Evolutionary conservation across 306 rosid genomes (phyloP).

Genomic region (Cicer cuneatum): DNA sequence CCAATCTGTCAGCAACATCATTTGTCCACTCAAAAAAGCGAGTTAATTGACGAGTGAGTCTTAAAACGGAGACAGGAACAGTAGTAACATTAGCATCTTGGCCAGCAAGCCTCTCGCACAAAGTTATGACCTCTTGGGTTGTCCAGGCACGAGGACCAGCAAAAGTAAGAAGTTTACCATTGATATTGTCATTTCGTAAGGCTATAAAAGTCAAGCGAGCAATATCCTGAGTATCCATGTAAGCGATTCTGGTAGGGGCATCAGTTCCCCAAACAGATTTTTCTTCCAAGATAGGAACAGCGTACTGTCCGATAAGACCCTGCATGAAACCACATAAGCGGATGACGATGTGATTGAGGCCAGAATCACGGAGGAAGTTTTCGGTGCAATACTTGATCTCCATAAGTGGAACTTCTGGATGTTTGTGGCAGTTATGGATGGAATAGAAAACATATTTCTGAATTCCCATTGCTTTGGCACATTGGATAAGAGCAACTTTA

Average conservation of each 20-base stretch:
- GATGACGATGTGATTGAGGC: slow-evolving; percentile 70
- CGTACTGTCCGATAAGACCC: slow-evolving; percentile 96
- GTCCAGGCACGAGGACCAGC: slow-evolving; percentile 99
- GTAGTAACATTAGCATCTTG: slow-evolving; percentile 95
- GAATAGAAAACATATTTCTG: slow-evolving; percentile 91
- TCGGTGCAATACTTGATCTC: slow-evolving; percentile 94
- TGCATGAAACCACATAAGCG: slow-evolving; percentile 97
- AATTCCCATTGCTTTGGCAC: slow-evolving; percentile 98
- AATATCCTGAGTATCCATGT: slow-evolving; percentile 99
- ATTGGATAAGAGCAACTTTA: slow-evolving; percentile 93
- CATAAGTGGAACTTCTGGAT: slow-evolving; percentile 98
- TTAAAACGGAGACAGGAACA: slow-evolving; percentile 89
- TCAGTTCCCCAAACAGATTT: slow-evolving; percentile 99
- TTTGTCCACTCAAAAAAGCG: slow-evolving; percentile 92
- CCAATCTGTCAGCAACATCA: slow-evolving; percentile 96
- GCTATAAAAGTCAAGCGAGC: slow-evolving; percentile 90
- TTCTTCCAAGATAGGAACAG: slow-evolving; percentile 92
- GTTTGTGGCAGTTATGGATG: slow-evolving; percentile 94
- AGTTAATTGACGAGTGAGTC: slow-evolving; percentile 88
- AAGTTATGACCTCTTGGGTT: slow-evolving; percentile 94
- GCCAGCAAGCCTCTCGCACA: slow-evolving; percentile 98
- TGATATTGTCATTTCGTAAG: slow-evolving; percentile 73
- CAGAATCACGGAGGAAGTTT: slow-evolving; percentile 79
- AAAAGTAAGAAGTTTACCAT: slow-evolving; percentile 84
- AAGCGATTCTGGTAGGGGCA: slow-evolving; percentile 96